Evolutionary conservation across 1,139 yeast genomes (phyloP), one percentile per base, ranked within the genome.

Genomic region (Pichia cactophila): DNA sequence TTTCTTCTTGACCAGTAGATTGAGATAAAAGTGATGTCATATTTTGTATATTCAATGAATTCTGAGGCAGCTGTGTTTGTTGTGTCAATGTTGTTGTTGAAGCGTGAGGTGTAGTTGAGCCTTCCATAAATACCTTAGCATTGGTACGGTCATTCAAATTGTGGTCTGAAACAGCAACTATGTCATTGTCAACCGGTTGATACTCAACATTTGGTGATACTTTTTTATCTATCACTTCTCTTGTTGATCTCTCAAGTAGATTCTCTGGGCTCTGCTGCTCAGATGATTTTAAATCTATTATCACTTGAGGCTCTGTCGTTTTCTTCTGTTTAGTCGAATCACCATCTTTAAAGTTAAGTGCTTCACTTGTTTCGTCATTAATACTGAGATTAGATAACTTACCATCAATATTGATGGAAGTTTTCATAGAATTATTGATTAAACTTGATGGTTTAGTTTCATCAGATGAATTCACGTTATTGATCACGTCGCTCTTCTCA

Each of bases 1-100:
- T 67, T 44, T 70, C 60, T 41, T 73, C 78, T 44, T 71, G 66
- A 0, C 80, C 80, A 0, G 77, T 74, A 0, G 79, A 74, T 53
- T 75, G 79, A 3, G 80, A 75, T 7, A 75, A 61, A 17, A 62
- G 51, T 23, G 60, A 52, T 2, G 36, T 54, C 51, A 48, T 56
- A 50, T 49, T 61, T 57, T 33, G 50, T 45, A 42, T 42, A 6
- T 46, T 26, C 33, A 45, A 36, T 7, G 52, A 45, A 42, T 47
- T 49, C 0, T 23, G 45, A 17, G 39, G 45, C 7, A 40, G 33
- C 8, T 39, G 28, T 10, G 43, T 16, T 17, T 37, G 35, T 14
- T 31, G 35, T 5, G 35, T 31, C 35, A 31, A 31, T 10, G 35
- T 31, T 31, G 35, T 11, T 31, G 35, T 31, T 14, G 35, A 31